Base-by-base conservation (phyloP, 805 yeast genomes). In the Metschnikowia henanensis region DNA sequence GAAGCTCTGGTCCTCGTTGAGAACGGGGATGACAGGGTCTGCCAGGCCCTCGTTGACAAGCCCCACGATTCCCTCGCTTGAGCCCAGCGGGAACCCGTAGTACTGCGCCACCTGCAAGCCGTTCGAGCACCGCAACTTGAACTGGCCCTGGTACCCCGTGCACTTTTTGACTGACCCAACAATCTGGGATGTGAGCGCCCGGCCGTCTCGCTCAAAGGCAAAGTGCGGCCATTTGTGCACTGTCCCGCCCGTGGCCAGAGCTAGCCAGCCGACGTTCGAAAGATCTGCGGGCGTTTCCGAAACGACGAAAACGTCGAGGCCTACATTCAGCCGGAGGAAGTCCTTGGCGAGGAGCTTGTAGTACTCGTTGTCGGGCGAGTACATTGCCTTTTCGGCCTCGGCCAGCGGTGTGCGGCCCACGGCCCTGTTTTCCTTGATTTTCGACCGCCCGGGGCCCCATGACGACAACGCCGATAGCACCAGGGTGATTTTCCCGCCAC, bases 401-500 rank as follows among this genome's bases (percentile, higher is more conserved):
- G 72, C 65, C 43, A 73, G 61, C 38, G 72, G 69, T 20, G 64
- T 56, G 18, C 78, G 72, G 4, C 72, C 72, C 13, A 68, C 67
- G 4, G 64, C 51, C 35, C 62, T 62, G 46, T 62, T 61, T 19
- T 68, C 68, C 52, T 74, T 79, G 42, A 64, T 66, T n/a, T 70
- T 66, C 41, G 84, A 71, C 8, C 76, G 70, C 4, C 97, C 97
- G 0, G 89, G 84, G 0, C 96, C 96, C 75, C 81, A 75, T 1
- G 87, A 76, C 6, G 99, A 97, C 30, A 89, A 62, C 2, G 82
- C 67, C 2, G 87, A 75, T 32, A 91, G 65, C 4, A 86, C 62
- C 0, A 87, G 76, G 18, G 84, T 76, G 26, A 92, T 81, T 54
- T 91, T 87, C 47, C 98, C 99, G 49, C 94, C 94, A 7, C 94